Percentiles rank a stretch among this genome's conserved stretches.
phyloP scores from a whole-genome alignment of 148 eudicot species.

The Persicaria maculosa region DNA sequence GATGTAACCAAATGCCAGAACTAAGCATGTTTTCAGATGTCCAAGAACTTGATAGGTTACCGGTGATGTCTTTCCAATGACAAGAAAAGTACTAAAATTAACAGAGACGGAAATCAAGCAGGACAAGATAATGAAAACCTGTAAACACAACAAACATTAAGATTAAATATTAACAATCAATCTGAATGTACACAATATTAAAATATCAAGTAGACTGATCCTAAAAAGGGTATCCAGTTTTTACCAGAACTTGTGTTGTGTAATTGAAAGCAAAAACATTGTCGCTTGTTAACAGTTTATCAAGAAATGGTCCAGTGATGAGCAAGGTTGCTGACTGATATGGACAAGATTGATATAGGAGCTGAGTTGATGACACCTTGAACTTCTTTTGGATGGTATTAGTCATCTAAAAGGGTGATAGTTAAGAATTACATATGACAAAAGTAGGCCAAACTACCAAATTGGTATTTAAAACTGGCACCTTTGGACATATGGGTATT shows the following conservation, averaged over 20 bases:
- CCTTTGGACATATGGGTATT: too few species aligned
- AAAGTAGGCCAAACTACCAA: too few species aligned
- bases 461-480: too few species aligned
- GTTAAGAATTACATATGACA: background rate
- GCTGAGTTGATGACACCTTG: constrained; percentile 65
- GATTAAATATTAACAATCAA: background rate
- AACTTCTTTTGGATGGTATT: constrained; percentile 68
- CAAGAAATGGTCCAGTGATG: constrained; percentile 54
- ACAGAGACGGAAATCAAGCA: constrained; percentile 89
- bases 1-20: constrained; percentile 82
- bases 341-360: constrained; percentile 57
- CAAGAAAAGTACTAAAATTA: constrained; percentile 90
- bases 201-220: background rate
- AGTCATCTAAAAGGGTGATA: constrained; percentile 39
- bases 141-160: constrained; percentile 11
- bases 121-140: constrained; percentile 73
- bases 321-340: constrained; percentile 53
- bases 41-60: constrained; percentile 94
- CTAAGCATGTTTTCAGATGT: constrained; percentile 85
- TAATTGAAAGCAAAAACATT: constrained; percentile 60
- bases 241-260: constrained; percentile 52
- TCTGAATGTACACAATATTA: background rate
- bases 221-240: constrained; percentile 20
- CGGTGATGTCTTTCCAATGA: constrained; percentile 93
- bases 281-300: constrained; percentile 44